A percentile compares a stretch with the other conserved stretches of the same genome.
phyloP scores from a whole-genome alignment of 2,329 filamentous ascomycete species.

The Westerdykella aurantiaca region DNA sequence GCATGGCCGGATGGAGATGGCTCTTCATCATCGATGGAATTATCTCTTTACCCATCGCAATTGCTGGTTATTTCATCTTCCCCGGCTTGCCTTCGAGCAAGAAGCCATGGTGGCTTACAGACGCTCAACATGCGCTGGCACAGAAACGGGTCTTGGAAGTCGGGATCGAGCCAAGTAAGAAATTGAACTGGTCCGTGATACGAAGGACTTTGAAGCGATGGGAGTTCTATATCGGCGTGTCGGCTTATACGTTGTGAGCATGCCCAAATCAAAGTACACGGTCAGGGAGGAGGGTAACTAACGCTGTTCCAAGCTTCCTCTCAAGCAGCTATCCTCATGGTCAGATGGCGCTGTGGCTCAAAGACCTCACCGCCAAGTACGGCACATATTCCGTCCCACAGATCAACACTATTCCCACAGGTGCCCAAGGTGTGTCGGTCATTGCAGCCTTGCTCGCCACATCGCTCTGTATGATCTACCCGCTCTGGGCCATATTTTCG shows the following conservation, averaged over 20 bases:
- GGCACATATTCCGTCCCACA: constrained; percentile 42
- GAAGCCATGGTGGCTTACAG: constrained; percentile 46
- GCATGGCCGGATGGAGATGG: constrained; percentile 45
- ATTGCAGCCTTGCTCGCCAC: constrained; percentile 47
- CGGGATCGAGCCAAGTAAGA: constrained; percentile 36
- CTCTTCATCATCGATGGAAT: constrained; percentile 55
- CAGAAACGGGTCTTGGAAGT: constrained; percentile 24
- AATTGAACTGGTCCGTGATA: constrained; percentile 41
- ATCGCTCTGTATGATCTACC: constrained; percentile 48
- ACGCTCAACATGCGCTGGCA: constrained; percentile 28
- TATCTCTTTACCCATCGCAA: constrained; percentile 52
- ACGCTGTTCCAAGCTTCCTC: constrained; percentile 15
- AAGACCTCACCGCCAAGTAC: constrained; percentile 37
- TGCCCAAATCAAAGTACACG: no score
- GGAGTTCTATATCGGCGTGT: constrained; percentile 49
- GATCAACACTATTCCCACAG: constrained; percentile 49
- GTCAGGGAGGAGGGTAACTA: neutral
- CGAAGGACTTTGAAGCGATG: constrained; percentile 45
- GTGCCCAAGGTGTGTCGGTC: constrained; percentile 45
- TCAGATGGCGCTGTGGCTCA: constrained; percentile 53
- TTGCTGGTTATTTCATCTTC: constrained; percentile 52
- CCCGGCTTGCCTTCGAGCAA: constrained; percentile 48
- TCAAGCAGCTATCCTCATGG: constrained; percentile 40
- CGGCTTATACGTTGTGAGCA: constrained; percentile 45
- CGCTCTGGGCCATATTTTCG: constrained; percentile 46